phyloP scores from a whole-genome alignment of 1,284 basidiomycete genomes.

The Marasmius tenuissimus region DNA sequence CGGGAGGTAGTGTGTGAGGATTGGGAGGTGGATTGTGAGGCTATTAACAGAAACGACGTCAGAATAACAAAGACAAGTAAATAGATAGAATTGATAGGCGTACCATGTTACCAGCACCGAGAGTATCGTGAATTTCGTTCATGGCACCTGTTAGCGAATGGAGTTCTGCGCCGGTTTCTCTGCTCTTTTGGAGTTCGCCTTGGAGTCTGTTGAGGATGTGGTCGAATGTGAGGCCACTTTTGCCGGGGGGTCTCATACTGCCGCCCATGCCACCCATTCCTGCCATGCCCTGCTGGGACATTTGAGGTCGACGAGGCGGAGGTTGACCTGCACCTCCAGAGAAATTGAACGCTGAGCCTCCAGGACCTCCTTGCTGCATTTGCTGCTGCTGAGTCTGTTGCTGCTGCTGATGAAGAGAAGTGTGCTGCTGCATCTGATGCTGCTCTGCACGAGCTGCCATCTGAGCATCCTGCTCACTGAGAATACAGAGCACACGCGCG shows the following conservation, averaged over 20 bases:
- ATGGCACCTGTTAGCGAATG: constrained; percentile 81
- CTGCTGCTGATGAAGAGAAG: constrained; percentile 14
- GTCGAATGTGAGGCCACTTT: constrained; percentile 80
- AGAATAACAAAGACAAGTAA: constrained; percentile 8
- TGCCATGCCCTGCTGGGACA: constrained; percentile 56
- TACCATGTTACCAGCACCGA: constrained; percentile 77
- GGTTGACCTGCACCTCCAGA: constrained; percentile 13
- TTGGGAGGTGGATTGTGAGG: constrained; percentile 59
- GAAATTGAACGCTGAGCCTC: constrained; percentile 39
- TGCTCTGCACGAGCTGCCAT: constrained; percentile 68
- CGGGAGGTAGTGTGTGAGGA: constrained; percentile 63
- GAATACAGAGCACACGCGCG: constrained; percentile 88
- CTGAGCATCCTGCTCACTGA: constrained; percentile 83
- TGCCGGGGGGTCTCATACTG: constrained; percentile 66
- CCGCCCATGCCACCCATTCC: constrained; percentile 78
- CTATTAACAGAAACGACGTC: constrained; percentile 30
- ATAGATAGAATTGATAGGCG: constrained; percentile 28
- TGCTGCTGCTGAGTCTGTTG: constrained; percentile 22
- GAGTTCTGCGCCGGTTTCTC: constrained; percentile 91
- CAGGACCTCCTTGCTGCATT: constrained; percentile 3
- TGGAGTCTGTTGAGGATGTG: constrained; percentile 81
- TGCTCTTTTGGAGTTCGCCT: constrained; percentile 90
- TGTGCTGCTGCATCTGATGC: constrained; percentile 37
- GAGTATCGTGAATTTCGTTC: constrained; percentile 89
- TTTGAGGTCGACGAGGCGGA: constrained; percentile 51